Evolutionary conservation across 2,329 filamentous ascomycete genomes (phyloP).

Genomic region (Xylariomycetidae sp.): DNA sequence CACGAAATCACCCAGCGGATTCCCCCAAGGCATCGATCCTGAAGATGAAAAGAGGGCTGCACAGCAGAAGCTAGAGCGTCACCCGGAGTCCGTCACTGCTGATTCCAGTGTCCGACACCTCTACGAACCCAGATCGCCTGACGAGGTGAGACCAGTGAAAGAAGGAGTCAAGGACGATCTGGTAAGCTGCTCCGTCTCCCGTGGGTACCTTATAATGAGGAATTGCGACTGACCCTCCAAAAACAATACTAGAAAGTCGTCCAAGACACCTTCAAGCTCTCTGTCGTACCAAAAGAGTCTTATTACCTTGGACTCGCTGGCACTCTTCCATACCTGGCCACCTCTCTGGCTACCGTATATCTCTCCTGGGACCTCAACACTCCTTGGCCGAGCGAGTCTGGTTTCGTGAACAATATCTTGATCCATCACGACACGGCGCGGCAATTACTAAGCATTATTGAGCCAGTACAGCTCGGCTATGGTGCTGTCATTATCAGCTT

Average conservation of each 20-base stretch:
- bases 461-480: slow-evolving; percentile 86
- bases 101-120: slow-evolving; percentile 52
- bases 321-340: slow-evolving; percentile 79
- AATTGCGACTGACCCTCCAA: neutral
- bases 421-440: slow-evolving; percentile 68
- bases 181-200: slow-evolving; percentile 43
- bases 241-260: slow-evolving; percentile 49
- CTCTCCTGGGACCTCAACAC: slow-evolving; percentile 80
- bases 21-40: slow-evolving; percentile 39
- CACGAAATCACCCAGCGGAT: slow-evolving; percentile 20
- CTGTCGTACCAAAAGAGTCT: slow-evolving; percentile 62
- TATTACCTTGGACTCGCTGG: slow-evolving; percentile 69
- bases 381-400: slow-evolving; percentile 52
- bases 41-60: slow-evolving; percentile 52
- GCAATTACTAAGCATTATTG: slow-evolving; percentile 67
- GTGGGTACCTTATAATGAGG: neutral
- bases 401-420: slow-evolving; percentile 60
- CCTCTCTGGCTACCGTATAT: slow-evolving; percentile 76
- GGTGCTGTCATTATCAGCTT: slow-evolving; percentile 92
- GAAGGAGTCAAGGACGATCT: slow-evolving; percentile 44
- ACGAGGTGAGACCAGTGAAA: slow-evolving; percentile 22
- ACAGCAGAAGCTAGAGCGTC: slow-evolving; percentile 50
- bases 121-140: slow-evolving; percentile 32
- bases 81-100: slow-evolving; percentile 56
- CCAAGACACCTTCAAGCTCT: slow-evolving; percentile 64